Conservation (phyloP, 495 filamentous ascomycete species). For the Polyplosphaeria fusca region DNA sequence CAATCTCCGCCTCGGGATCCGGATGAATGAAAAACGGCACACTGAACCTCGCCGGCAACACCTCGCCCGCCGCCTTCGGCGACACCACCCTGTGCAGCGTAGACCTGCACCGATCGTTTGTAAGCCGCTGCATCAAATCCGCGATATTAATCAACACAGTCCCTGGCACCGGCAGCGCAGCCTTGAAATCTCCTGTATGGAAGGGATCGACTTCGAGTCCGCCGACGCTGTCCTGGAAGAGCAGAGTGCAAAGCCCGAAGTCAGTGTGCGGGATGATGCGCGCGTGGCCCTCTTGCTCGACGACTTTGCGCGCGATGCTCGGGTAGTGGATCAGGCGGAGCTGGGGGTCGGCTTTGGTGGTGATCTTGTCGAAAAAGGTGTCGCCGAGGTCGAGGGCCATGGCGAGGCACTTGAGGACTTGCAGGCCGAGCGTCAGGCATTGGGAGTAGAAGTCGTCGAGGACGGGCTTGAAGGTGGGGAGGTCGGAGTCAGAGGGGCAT, state of each 20-base stretch:
- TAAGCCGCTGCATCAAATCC: slow-evolving; percentile 17
- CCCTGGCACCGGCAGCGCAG: slow-evolving; percentile 8
- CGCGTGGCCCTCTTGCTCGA: slow-evolving; percentile 12
- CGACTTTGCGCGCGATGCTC: background rate
- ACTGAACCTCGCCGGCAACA: slow-evolving; percentile 13
- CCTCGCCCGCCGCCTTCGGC: slow-evolving; percentile 6
- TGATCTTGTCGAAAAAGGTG: slow-evolving; percentile 14
- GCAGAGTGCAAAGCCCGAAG: slow-evolving; percentile 48
- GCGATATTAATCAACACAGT: slow-evolving; percentile 12
- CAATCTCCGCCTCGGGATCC: slow-evolving; percentile 11
- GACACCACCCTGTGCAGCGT: slow-evolving; percentile 15
- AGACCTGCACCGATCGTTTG: slow-evolving; percentile 9
- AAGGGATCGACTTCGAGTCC: slow-evolving; percentile 45
- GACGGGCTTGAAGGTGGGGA: slow-evolving; percentile 3
- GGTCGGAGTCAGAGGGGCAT: slow-evolving; percentile 2
- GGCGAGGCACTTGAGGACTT: slow-evolving; percentile 12
- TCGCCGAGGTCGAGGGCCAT: slow-evolving; percentile 14
- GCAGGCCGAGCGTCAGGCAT: slow-evolving; percentile 4
- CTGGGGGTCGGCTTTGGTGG: slow-evolving; percentile 11
- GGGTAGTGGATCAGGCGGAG: slow-evolving; percentile 17
- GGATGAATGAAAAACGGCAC: slow-evolving; percentile 20
- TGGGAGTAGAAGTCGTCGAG: slow-evolving; percentile 15
- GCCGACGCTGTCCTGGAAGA: slow-evolving; percentile 48
- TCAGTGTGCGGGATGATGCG: slow-evolving; percentile 43
- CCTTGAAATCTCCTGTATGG: slow-evolving; percentile 8